Evolutionary conservation across 2,329 filamentous ascomycete species (phyloP).

Genomic region (Sclerotiophoma versabilis): DNA sequence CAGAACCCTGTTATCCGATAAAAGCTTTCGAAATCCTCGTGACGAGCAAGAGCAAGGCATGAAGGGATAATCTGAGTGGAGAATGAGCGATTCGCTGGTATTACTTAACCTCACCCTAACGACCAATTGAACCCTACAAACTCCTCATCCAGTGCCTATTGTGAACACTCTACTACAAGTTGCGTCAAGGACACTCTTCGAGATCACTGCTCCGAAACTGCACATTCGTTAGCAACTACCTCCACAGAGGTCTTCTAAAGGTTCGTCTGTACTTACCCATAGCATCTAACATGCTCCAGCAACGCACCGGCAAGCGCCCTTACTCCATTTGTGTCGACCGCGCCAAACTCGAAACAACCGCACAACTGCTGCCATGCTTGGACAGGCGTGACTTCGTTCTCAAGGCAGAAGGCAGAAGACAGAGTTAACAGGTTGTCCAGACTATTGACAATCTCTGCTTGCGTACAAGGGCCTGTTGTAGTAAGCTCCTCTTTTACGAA

Average conservation of each 20-base stretch:
- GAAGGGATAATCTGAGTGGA: not conserved
- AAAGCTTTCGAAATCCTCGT: not conserved
- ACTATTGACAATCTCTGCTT: constrained; percentile 4
- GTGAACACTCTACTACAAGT: constrained; percentile 5
- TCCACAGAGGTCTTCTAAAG: not conserved
- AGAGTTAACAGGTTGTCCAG: constrained; percentile 31
- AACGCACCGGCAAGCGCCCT: constrained; percentile 31
- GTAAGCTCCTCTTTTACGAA: not conserved
- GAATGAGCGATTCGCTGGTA: not conserved
- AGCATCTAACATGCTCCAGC: constrained; percentile 37
- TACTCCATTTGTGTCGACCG: constrained; percentile 27
- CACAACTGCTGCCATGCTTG: constrained; percentile 47
- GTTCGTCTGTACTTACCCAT: constrained; percentile 37
- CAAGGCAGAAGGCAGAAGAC: constrained; percentile 24
- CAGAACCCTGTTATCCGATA: constrained; percentile 19
- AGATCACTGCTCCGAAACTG: constrained; percentile 27
- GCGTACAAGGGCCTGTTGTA: not conserved
- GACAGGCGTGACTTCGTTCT: constrained; percentile 44
- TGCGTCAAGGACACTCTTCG: constrained; percentile 20
- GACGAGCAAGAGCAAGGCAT: constrained; percentile 13
- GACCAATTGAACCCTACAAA: constrained; percentile 10
- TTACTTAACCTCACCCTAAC: constrained; percentile 1
- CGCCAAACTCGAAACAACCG: constrained; percentile 27
- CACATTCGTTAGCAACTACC: constrained; percentile 3
- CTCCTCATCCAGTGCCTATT: not conserved